Conservation (phyloP, 164 flowering plant genomes). For the Nymphaea thermarum region DNA sequence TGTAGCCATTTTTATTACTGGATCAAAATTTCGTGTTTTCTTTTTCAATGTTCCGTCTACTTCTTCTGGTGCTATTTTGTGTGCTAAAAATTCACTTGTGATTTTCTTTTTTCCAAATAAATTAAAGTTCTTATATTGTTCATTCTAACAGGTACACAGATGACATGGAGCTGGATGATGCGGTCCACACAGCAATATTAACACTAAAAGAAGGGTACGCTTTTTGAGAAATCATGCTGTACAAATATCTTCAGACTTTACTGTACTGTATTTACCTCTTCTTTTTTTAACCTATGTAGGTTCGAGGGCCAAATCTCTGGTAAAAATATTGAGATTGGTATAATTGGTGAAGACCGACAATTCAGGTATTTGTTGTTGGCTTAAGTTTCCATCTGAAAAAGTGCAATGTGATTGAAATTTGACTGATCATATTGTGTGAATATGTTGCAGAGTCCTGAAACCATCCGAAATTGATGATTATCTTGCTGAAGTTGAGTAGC, state of each 20-base stretch:
- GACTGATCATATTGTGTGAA: not conserved
- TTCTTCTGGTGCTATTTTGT: not conserved
- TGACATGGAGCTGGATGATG: conserved; percentile 99
- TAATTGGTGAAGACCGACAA: conserved; percentile 59
- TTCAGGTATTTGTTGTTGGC: conserved; percentile 45
- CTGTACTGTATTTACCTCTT: not conserved
- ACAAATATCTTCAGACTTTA: not conserved
- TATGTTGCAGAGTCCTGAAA: conserved; percentile 45
- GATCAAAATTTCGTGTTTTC: not conserved
- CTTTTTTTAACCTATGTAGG: conserved; percentile 22
- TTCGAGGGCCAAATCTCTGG: conserved; percentile 96
- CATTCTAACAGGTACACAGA: conserved; percentile 60
- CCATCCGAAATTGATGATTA: conserved; percentile 74
- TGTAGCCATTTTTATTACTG: not conserved
- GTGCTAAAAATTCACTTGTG: no score
- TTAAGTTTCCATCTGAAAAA: not conserved
- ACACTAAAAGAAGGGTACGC: conserved; percentile 94
- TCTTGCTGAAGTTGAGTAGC: conserved; percentile 68
- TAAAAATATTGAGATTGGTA: conserved; percentile 94
- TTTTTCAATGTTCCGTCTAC: not conserved
- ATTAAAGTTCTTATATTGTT: no score
- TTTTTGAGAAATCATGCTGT: not conserved
- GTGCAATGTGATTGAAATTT: not conserved
- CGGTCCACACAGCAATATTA: conserved; percentile 95
- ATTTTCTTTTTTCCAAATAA: no score